Conservation (phyloP, 108 stramenopile species). For the Craspedostauros australis region DNA sequence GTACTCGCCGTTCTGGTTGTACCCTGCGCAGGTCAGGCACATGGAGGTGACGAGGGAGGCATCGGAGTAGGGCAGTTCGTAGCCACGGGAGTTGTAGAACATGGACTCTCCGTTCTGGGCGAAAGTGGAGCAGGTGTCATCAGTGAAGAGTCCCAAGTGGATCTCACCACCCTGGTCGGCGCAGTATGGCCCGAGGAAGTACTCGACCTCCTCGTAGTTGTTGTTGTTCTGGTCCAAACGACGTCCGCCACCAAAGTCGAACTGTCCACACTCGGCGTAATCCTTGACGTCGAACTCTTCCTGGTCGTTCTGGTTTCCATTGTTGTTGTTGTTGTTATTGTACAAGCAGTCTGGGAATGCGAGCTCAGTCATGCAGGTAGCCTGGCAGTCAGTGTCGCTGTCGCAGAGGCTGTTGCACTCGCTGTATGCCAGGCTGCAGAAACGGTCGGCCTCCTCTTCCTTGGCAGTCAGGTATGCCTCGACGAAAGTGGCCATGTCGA, state of each 20-base stretch:
- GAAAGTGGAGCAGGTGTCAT: constrained; percentile 70
- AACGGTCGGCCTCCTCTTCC: constrained; percentile 20
- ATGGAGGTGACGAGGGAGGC: constrained; percentile 42
- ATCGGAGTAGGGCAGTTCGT: constrained; percentile 50
- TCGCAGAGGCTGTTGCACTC: constrained; percentile 8
- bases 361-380: constrained; percentile 33
- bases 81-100: constrained; percentile 27
- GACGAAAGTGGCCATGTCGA: constrained; percentile 77
- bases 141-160: constrained; percentile 72
- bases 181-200: constrained; percentile 86
- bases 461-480: constrained; percentile 42
- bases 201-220: constrained; percentile 26
- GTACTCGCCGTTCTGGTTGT: constrained; percentile 33
- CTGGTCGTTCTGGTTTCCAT: constrained; percentile 6
- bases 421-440: background rate
- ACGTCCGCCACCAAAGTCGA: constrained; percentile 2
- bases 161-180: constrained; percentile 77
- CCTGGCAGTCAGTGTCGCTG: constrained; percentile 1
- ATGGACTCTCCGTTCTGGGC: constrained; percentile 25
- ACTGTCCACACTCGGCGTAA: constrained; percentile 26
- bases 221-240: constrained; percentile 10
- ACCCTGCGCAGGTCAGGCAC: constrained; percentile 40
- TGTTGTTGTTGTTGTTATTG: constrained; percentile 10
- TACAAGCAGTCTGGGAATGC: constrained; percentile 12
- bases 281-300: constrained; percentile 4